Base-by-base conservation (phyloP, 305 asterid species). In the Solanum hybrid region DNA sequence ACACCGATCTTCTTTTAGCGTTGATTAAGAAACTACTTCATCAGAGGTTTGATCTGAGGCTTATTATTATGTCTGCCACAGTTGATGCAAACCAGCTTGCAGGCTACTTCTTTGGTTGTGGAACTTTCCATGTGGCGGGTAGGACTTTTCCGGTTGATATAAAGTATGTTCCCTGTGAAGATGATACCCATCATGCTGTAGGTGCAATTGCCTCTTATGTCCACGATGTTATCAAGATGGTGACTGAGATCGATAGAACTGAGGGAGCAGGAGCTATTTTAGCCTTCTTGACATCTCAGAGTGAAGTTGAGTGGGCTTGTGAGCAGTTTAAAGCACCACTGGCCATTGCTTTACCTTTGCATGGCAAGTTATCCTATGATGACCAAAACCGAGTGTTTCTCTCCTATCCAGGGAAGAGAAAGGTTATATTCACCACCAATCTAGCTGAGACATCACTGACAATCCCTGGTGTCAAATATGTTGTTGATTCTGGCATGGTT, bases 361-460 rank as follows among this genome's bases (percentile, higher is more conserved):
- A 97, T 91, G 99, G 99, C 81, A 96, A 95, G 90, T 96, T 97
- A 56, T 93, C 99, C 38, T 87, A 91, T 80, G 99, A 94, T 42
- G 99, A 97, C 88, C 99, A 96, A 91, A 92, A 84, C 66, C 91
- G 92, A 79, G 96, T 95, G 75, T 97, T 97, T 91, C 93, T 81
- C 87, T 86, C 93, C 88, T 93, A 92, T 90, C 94, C 95, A 1
- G 97, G 98, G 56, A 94, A 93, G 89, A 94, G 99, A 89, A 97
- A 94, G 92, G 96, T 96, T 71, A 94, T 97, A 91, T 95, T 97
- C 82, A 91, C 96, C 87, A 97, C 99, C n/a, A 97, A 97, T 89
- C 93, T 96, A 92, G 98, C 99, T 24, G 99, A 97, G 95, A 96
- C 99, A 89, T 97, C 99, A 31, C 89, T 97, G 90, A 96, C 99